These are phyloP conservation scores for Clavispora asparagi DNA, from an alignment of 805 yeast species.

Conservation along the genomic window DNA sequence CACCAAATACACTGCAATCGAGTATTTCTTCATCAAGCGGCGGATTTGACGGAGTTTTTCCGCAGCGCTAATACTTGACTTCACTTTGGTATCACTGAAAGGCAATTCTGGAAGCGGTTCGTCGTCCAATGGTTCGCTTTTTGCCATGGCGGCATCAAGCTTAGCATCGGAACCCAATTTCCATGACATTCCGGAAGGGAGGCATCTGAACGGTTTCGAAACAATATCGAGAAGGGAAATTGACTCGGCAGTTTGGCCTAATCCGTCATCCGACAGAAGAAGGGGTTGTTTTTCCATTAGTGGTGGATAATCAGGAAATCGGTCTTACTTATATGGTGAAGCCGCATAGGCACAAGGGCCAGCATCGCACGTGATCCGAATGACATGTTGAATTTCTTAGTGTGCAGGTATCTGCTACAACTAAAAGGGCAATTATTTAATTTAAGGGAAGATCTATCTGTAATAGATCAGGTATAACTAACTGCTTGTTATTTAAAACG, in stretches of 20 bases:
- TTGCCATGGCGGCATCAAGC: constrained; percentile 5
- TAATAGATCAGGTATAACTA: no score
- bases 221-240: constrained; percentile 14
- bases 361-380: neutral
- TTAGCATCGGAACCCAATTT: neutral
- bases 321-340: neutral
- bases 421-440: no score
- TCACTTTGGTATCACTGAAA: constrained; percentile 4
- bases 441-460: no score
- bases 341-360: neutral
- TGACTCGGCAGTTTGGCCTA: constrained; percentile 12
- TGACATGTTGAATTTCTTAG: no score
- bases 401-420: no score
- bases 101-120: constrained; percentile 25
- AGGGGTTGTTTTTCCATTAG: constrained; percentile 1
- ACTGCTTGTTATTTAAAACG: no score
- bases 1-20: constrained; percentile 14
- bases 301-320: neutral
- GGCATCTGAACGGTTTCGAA: constrained; percentile 21
- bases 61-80: neutral
- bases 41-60: constrained; percentile 10
- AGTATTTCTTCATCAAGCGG: constrained; percentile 9
- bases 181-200: constrained; percentile 11
- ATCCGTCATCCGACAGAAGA: neutral
- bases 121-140: constrained; percentile 15